Conservation (phyloP, 2,329 filamentous ascomycete genomes). For the Scytalidium sp. region DNA sequence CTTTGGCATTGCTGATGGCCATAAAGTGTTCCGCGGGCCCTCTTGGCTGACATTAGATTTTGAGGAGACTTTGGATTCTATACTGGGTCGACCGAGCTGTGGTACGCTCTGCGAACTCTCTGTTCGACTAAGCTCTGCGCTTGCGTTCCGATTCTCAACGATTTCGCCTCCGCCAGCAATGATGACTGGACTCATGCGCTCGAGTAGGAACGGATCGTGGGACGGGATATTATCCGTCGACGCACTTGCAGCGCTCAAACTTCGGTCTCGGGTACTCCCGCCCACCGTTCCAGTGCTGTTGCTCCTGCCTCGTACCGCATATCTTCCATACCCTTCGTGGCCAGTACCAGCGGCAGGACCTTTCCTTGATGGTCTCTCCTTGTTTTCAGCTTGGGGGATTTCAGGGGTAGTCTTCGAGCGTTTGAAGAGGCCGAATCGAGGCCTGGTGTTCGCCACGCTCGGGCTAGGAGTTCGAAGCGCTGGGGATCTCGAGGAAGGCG, state of each 20-base stretch:
- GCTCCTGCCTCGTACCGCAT: conserved; percentile 61
- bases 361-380: conserved; percentile 60
- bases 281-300: conserved; percentile 50
- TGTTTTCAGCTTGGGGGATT: conserved; percentile 46
- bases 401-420: conserved; percentile 63
- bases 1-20: conserved; percentile 52
- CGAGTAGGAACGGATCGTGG: conserved; percentile 55
- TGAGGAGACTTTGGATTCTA: conserved; percentile 37
- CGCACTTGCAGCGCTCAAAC: conserved; percentile 33
- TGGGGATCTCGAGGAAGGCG: conserved; percentile 25
- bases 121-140: conserved; percentile 43
- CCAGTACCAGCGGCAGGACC: conserved; percentile 91
- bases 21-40: conserved; percentile 40
- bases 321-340: conserved; percentile 78
- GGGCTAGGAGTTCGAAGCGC: conserved; percentile 49
- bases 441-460: conserved; percentile 53
- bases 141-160: conserved; percentile 56
- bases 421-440: conserved; percentile 77
- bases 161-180: conserved; percentile 60
- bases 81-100: conserved; percentile 36
- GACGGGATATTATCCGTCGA: conserved; percentile 51
- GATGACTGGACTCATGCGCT: conserved; percentile 63
- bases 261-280: conserved; percentile 35
- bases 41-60: conserved; percentile 27
- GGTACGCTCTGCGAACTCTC: conserved; percentile 48